Percentiles rank a stretch among this genome's conserved stretches.
Conservation (phyloP, 176 grass and related monocot genomes). For the Canna indica region DNA sequence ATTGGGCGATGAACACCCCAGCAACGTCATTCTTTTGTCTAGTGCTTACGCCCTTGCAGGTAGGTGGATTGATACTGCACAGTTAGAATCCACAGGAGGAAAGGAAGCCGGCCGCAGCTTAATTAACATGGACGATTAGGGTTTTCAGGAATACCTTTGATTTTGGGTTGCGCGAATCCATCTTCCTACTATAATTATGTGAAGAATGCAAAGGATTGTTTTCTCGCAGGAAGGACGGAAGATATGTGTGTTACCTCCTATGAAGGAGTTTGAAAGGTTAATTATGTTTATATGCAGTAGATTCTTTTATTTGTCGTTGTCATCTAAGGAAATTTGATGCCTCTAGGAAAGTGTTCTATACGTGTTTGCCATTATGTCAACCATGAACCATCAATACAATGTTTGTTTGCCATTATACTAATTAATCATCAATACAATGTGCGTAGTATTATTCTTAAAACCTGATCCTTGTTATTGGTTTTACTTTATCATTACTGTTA, state of each 20-base stretch:
- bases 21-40: conserved; percentile 46
- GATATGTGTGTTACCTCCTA: background rate
- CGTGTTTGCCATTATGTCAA: background rate
- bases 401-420: too few species aligned
- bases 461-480: background rate
- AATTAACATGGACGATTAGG: conserved; percentile 7
- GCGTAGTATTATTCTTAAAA: background rate
- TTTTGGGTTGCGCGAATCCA: too few species aligned
- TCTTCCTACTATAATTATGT: background rate
- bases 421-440: too few species aligned
- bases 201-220: background rate
- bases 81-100: conserved; percentile 22
- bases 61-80: conserved; percentile 31
- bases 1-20: conserved; percentile 33
- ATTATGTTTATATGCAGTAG: too few species aligned
- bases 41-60: conserved; percentile 36
- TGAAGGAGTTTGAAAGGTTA: too few species aligned
- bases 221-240: background rate
- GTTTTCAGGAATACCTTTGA: too few species aligned
- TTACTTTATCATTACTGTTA: background rate
- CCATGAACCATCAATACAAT: too few species aligned
- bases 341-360: too few species aligned
- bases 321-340: too few species aligned
- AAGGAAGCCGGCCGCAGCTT: conserved; percentile 46
- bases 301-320: too few species aligned